Percentiles rank a stretch among this genome's conserved stretches.
Conservation (phyloP, 2,329 filamentous ascomycete genomes). For the Xylariales sp. region DNA sequence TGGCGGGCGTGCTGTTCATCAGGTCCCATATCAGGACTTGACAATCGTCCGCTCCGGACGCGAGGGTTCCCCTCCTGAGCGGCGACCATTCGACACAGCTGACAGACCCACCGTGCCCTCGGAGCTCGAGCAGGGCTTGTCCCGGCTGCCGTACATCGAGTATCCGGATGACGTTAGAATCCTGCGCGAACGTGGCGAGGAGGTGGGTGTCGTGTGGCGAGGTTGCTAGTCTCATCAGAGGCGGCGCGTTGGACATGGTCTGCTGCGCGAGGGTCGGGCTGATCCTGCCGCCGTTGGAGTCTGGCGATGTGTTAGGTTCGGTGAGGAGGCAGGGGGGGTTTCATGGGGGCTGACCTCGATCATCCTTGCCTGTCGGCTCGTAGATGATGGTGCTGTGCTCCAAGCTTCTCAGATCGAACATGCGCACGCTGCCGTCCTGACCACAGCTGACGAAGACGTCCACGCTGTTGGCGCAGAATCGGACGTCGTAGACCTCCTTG, state of each 20-base stretch:
- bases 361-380: slow-evolving; percentile 85
- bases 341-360: slow-evolving; percentile 59
- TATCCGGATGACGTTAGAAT: slow-evolving; percentile 88
- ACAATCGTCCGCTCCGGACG: slow-evolving; percentile 87
- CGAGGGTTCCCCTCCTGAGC: slow-evolving; percentile 76
- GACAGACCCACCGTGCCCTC: slow-evolving; percentile 77
- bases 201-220: slow-evolving; percentile 95
- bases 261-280: slow-evolving; percentile 74
- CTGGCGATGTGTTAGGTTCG: slow-evolving; percentile 22
- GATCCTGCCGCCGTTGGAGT: slow-evolving; percentile 56
- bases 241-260: slow-evolving; percentile 71
- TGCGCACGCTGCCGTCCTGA: slow-evolving; percentile 93
- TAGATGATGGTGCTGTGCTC: slow-evolving; percentile 99
- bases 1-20: slow-evolving; percentile 56
- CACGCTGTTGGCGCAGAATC: slow-evolving; percentile 97
- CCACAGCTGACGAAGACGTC: slow-evolving; percentile 98
- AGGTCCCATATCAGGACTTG: slow-evolving; percentile 93
- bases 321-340: no score
- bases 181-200: slow-evolving; percentile 92
- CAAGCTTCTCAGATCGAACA: slow-evolving; percentile 95
- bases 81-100: slow-evolving; percentile 98
- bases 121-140: slow-evolving; percentile 88
- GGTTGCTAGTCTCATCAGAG: slow-evolving; percentile 75
- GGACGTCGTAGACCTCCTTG: slow-evolving; percentile 97
- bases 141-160: slow-evolving; percentile 94